Evolutionary conservation across 495 filamentous ascomycete species (phyloP).

Genomic region (Penicillium salamii): DNA sequence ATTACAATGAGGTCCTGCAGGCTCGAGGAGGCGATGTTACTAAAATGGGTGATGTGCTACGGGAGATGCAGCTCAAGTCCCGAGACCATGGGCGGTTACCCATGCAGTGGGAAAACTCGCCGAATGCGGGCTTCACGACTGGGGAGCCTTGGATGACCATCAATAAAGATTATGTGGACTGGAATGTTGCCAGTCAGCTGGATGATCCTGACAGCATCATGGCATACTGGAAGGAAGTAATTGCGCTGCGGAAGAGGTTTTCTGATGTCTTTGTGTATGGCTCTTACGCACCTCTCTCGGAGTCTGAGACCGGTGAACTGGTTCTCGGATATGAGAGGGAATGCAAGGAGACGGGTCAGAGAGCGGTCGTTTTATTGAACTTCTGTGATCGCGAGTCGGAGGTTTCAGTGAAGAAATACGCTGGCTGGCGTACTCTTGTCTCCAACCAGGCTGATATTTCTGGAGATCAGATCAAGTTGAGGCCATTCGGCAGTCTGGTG

Average conservation of each 20-base stretch:
- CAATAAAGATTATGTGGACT: constrained; percentile 41
- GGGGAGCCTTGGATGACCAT: constrained; percentile 51
- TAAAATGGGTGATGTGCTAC: constrained; percentile 32
- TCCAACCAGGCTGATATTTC: background rate
- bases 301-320: constrained; percentile 12
- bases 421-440: background rate
- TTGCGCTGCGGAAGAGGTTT: constrained; percentile 7
- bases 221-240: constrained; percentile 8
- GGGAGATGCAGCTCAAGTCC: constrained; percentile 48
- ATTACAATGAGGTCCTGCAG: constrained; percentile 37
- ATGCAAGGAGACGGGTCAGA: background rate
- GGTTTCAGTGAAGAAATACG: background rate
- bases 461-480: constrained; percentile 1
- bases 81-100: constrained; percentile 48
- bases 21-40: constrained; percentile 21
- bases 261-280: constrained; percentile 12
- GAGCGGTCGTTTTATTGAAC: constrained; percentile 12
- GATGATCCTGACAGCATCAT: constrained; percentile 11
- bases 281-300: constrained; percentile 2
- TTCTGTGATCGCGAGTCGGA: constrained; percentile 10
- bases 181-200: constrained; percentile 11
- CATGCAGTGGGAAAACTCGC: constrained; percentile 40
- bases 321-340: constrained; percentile 11
- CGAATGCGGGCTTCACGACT: constrained; percentile 42
- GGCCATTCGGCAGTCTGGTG: constrained; percentile 3